Evolutionary conservation across 2,329 filamentous ascomycete species (phyloP), one percentile per base, ranked within the genome.

Genomic region (Fusarium sp.): DNA sequence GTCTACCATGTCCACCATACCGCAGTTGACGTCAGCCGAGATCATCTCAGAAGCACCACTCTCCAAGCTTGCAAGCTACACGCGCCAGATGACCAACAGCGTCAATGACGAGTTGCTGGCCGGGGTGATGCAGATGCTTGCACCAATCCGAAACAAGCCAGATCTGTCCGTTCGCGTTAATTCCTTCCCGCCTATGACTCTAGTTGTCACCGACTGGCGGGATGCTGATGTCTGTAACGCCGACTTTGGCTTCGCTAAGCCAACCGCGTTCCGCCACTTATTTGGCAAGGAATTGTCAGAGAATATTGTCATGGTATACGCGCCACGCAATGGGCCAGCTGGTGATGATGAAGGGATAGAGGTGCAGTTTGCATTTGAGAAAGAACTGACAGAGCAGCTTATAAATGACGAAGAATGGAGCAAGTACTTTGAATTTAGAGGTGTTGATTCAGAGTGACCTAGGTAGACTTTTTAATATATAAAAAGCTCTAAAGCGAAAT

Each of bases 31-130:
- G 5, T 65, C 79, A 1, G 77, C 75, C 33, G 76, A 85, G 53
- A 74, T 84, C 14, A 79, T 84, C 24, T 82, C 80, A 0, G 80
- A 82, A 9, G 79, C 70, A 67, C 80, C 84, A 2, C 70, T 85
- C 1, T 79, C 78, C 6, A 75, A 74, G 29, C 66, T 85, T 1
- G 83, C 84, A 5, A 69, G 66, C 6, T 85, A 84, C 57, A 77
- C 81, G 35, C 83, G 83, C 6, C 64, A 75, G 31, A 60, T 85
- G 62, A 84, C 83, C 8, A 75, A 84, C 62, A 77, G 78, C 61
- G 74, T 80, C 12, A 83, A 79, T 1, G 67, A 78, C 20, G 80
- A 81, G 16, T 71, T 70, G 14, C 73, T 85, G 3, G 73, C 75
- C 24, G 31, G 67, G 11, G 63, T 72, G 12, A 73, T 85, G 2